Evolutionary conservation across 495 filamentous ascomycete species (phyloP), one percentile per base, ranked within the genome.

Genomic region (Copromyces sp.): DNA sequence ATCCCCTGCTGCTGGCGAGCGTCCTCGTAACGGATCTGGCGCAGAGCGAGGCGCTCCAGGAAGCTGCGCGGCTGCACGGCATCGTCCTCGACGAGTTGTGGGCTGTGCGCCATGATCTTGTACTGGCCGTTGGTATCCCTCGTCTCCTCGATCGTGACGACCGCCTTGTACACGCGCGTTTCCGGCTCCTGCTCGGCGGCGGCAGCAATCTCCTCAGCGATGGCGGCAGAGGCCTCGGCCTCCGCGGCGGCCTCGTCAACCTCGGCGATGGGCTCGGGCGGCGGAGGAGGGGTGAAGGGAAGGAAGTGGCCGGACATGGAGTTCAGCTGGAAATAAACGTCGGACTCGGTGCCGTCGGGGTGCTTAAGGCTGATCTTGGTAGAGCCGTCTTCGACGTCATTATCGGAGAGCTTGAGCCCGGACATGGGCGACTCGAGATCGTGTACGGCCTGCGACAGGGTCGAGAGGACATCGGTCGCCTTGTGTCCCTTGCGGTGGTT

Each of bases 141-240:
- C 39, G 88, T 89, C 83, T 97, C 92, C 78, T 92, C 89, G 74
- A 97, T 91, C 5, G 92, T 93, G 73, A 97, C 86, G 68, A 92
- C 88, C 69, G 93, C 90, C 73, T 91, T 94, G 83, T 92, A 97
- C 69, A 87, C 85, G 70, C 89, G 89, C 75, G 89, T 86, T 47
- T 84, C 84, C 6, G 81, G 75, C 38, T 78, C 74, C 53, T 82
- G 75, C 12, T 81, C 79, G 39, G 77, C 70, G 39, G 73, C 74
- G 70, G 77, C 77, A 68, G 79, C 74, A 77, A 85, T 78, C 69
- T 84, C 80, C 70, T 78, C 76, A 35, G 74, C 65, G 69, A 77
- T 70, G 40, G 71, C 76, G 53, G 74, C 73, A 68, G 78, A 75
- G 41, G 77, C 76, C 68, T 79, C 80, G 24, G 78, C 75, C n/a